Base-by-base conservation (phyloP, 1,139 yeast genomes). In the Hyphopichia fennica region DNA sequence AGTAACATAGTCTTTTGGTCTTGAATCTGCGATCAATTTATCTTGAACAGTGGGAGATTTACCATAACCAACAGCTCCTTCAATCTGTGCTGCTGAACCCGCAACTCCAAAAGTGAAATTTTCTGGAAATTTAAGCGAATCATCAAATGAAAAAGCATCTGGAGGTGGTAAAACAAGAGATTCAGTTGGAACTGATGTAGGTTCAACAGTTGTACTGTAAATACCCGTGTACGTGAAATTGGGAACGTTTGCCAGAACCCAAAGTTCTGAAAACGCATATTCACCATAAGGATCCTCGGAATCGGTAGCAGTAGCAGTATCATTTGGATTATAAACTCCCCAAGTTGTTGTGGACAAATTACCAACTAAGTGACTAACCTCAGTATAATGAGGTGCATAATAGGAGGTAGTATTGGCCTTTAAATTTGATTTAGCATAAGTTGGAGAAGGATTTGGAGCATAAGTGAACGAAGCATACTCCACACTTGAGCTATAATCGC, bases 31-130 rank as follows among this genome's bases (percentile, higher is more conserved):
- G 11, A 25, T 25, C 13, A 25, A 25, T 6, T 28, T 28, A 15
- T 28, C 31, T n/a, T 28, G 31, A 28, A 28, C 20, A 39, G 34
- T 16, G 47, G 32, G 9, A 51, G 46, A 4, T 39, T 47, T 43
- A 65, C 72, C 56, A 57, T 51, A 28, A 34, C 60, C 56, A 22
- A 60, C 53, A 7, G 71, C 69, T 17, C 72, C 72, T 52, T 67
- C 72, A 37, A 64, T 58, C 46, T 67, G 72, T 39, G 52, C 52
- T 9, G 63, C 63, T n/a, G 57, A 52, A 4, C 61, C 62, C 5
- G 63, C 62, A 14, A 56, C 62, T 4, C 63, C 63, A 31, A 56
- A 51, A 14, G 55, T 35, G 39, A 58, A 58, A 23, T 45, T 56
- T 17, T 38, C 35, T 2, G 63, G 61, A 37, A 56, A 57, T 28